These are phyloP conservation scores for Ganoderma sinense DNA, from an alignment of 1,284 basidiomycete genomes.

Conservation along the genomic window DNA sequence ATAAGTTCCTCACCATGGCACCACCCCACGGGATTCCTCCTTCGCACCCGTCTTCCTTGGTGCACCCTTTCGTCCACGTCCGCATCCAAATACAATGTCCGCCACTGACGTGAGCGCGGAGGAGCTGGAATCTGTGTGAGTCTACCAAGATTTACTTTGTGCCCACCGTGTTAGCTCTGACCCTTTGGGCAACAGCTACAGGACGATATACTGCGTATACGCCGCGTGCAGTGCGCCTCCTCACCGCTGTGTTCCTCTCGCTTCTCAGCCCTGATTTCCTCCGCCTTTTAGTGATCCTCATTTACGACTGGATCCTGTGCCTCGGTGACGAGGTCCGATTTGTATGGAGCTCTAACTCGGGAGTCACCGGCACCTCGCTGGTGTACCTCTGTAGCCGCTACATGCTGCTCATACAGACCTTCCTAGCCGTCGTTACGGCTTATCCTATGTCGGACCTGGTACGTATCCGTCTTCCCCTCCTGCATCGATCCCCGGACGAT, in stretches of 20 bases:
- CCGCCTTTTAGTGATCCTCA: not conserved
- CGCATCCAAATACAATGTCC: not conserved
- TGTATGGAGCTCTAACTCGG: not conserved
- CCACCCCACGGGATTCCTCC: not conserved
- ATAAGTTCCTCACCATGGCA: not conserved
- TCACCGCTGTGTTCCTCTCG: no score
- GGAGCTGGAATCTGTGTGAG: not conserved
- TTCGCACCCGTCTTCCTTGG: not conserved
- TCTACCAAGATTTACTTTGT: not conserved
- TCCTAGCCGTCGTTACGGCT: not conserved
- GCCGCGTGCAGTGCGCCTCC: not conserved
- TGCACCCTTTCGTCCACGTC: not conserved
- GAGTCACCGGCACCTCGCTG: not conserved
- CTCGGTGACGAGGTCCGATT: not conserved
- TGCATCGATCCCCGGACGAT: not conserved
- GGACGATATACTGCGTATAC: not conserved
- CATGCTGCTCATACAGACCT: not conserved
- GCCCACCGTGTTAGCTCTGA: not conserved
- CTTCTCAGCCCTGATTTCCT: not conserved
- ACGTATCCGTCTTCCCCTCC: not conserved
- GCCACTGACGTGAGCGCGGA: not conserved
- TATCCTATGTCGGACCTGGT: not conserved
- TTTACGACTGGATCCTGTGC: not conserved
- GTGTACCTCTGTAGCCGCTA: not conserved
- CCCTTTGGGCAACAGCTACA: not conserved